phyloP scores from a whole-genome alignment of 208 protist genomes.

The Porcisia hertigi region DNA sequence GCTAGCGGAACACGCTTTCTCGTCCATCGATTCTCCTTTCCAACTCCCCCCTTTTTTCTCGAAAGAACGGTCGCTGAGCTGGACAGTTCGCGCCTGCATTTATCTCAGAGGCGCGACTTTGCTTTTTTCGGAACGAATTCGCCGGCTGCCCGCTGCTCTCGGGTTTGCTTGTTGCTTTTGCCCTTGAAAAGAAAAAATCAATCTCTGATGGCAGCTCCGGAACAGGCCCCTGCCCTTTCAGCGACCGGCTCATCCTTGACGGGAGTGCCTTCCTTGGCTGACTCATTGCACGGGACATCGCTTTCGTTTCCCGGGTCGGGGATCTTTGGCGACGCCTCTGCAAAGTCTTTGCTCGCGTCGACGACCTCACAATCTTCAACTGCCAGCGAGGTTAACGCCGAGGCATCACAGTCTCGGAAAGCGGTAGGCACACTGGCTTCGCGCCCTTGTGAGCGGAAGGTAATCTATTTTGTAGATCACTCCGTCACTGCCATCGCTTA shows the following conservation, averaged over 20 bases:
- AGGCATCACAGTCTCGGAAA: neutral
- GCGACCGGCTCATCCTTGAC: neutral
- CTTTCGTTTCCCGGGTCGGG: neutral
- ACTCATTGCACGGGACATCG: neutral
- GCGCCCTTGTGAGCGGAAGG: constrained; percentile 24
- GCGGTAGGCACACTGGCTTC: neutral
- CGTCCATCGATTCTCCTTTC: neutral
- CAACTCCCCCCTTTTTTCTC: neutral
- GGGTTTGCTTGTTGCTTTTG: neutral
- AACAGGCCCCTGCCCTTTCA: neutral
- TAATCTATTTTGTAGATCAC: constrained; percentile 84
- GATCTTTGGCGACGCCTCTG: neutral
- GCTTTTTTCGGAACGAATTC: neutral
- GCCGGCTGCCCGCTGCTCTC: neutral
- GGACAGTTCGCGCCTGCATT: neutral
- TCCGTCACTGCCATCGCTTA: constrained; percentile 69
- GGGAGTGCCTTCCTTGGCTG: neutral
- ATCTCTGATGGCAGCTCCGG: neutral
- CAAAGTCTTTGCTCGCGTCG: neutral
- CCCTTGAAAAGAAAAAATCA: neutral
- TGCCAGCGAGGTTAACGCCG: neutral
- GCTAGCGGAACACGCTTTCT: neutral
- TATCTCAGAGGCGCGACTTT: neutral
- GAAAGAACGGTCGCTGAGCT: neutral
- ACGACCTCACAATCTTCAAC: neutral